A percentile compares a stretch with the other conserved stretches of the same genome.
Evolutionary conservation across 768 basidiomycete genomes (phyloP).

Genomic region (Pisolithus marmoratus): DNA sequence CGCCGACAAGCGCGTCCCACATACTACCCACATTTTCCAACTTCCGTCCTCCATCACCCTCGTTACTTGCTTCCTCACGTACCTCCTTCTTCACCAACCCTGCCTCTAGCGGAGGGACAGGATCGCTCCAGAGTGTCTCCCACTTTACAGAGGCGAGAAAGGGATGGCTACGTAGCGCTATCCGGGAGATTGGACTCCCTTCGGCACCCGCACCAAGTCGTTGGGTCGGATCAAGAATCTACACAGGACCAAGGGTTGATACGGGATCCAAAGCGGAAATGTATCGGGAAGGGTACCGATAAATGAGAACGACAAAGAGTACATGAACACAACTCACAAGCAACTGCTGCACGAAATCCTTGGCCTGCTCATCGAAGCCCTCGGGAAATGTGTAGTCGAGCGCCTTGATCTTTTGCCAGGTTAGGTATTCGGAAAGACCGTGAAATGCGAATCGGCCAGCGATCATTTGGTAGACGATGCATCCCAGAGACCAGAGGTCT

Average conservation of each 20-base stretch:
- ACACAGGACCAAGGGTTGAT: conserved; percentile 16
- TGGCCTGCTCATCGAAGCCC: conserved; percentile 75
- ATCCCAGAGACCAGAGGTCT: conserved; percentile 94
- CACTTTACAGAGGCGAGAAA: conserved; percentile 60
- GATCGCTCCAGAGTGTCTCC: conserved; percentile 60
- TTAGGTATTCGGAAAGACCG: conserved; percentile 87
- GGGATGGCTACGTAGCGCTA: conserved; percentile 50
- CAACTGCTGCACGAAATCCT: conserved; percentile 72
- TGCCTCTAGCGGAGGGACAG: conserved; percentile 50
- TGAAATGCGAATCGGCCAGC: conserved; percentile 89
- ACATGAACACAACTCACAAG: conserved; percentile 41
- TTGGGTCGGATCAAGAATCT: conserved; percentile 54
- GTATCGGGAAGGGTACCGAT: background rate
- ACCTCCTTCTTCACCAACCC: conserved; percentile 51
- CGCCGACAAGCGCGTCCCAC: conserved; percentile 45
- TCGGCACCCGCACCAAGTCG: conserved; percentile 54
- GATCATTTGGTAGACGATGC: conserved; percentile 91
- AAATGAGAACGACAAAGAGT: conserved; percentile 15
- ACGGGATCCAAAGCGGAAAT: background rate
- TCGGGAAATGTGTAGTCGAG: conserved; percentile 85
- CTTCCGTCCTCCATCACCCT: conserved; percentile 22
- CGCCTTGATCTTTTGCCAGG: conserved; percentile 90
- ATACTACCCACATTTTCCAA: conserved; percentile 52
- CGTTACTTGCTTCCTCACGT: background rate
- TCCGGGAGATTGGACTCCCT: conserved; percentile 33